Evolutionary conservation across 2,329 filamentous ascomycete species (phyloP).

Genomic region (Cercospora janseana): DNA sequence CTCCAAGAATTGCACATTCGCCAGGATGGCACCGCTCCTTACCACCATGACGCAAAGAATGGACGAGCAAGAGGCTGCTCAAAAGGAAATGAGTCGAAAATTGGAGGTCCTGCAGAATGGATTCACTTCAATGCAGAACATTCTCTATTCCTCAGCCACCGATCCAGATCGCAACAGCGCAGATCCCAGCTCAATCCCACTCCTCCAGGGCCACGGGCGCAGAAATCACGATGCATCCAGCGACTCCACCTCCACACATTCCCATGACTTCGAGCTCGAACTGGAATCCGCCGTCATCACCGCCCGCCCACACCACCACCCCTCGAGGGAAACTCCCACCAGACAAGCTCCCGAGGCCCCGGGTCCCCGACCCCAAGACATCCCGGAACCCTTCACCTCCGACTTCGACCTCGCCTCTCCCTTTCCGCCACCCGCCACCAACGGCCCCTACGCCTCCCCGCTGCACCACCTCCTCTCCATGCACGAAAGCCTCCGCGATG

Average conservation of each 20-base stretch:
- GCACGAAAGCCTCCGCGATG: constrained; percentile 60
- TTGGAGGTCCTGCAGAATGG: constrained; percentile 47
- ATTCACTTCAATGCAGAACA: constrained; percentile 44
- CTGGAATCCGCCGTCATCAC: neutral
- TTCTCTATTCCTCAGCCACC: constrained; percentile 34
- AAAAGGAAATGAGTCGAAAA: constrained; percentile 45
- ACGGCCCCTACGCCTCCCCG: constrained; percentile 46
- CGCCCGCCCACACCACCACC: neutral
- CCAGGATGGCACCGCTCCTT: constrained; percentile 48
- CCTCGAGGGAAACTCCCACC: constrained; percentile 4
- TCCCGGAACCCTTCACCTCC: constrained; percentile 27
- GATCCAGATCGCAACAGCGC: constrained; percentile 26
- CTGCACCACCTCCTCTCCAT: constrained; percentile 60
- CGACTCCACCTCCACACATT: constrained; percentile 3
- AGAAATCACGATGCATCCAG: constrained; percentile 1
- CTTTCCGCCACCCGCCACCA: constrained; percentile 28
- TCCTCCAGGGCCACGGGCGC: constrained; percentile 17
- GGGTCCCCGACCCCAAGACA: constrained; percentile 25
- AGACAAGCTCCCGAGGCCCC: constrained; percentile 22
- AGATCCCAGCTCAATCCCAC: constrained; percentile 27
- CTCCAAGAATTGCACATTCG: constrained; percentile 45
- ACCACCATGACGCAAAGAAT: constrained; percentile 44
- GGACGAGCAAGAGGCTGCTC: constrained; percentile 45
- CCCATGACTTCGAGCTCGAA: neutral
- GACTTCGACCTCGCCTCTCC: constrained; percentile 33